Percentiles rank a stretch among this genome's conserved stretches.
These are phyloP conservation scores for Zygoascus meyerae DNA, from an alignment of 1,139 yeast genomes.

Conservation along the genomic window DNA sequence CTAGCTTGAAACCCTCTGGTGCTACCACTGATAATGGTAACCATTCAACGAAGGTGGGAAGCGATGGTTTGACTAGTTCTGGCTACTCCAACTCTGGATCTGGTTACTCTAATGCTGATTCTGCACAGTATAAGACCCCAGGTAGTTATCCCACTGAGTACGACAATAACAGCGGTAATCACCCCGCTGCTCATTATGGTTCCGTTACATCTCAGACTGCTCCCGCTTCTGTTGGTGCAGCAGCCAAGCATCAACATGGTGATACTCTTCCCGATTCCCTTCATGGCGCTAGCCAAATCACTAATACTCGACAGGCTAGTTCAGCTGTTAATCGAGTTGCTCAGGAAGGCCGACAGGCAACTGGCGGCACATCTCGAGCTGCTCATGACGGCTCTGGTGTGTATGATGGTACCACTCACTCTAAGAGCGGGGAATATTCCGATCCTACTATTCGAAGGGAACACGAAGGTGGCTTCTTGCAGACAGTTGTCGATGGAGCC, in stretches of 20 bases:
- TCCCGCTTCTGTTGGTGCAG: not conserved
- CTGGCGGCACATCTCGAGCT: not conserved
- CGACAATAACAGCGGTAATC: too few species aligned
- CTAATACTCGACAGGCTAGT: not conserved
- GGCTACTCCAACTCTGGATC: slow-evolving; percentile 10
- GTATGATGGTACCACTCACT: not conserved
- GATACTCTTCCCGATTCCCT: not conserved
- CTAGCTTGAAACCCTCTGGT: too few species aligned
- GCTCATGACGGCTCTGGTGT: not conserved
- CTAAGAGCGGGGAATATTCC: not conserved
- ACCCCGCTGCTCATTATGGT: too few species aligned
- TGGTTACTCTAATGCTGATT: not conserved
- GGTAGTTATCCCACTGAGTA: too few species aligned
- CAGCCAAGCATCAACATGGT: not conserved
- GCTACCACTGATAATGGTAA: too few species aligned
- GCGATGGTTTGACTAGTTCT: not conserved
- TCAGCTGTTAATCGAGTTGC: not conserved
- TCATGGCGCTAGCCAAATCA: not conserved
- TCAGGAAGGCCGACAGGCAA: not conserved
- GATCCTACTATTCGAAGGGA: slow-evolving; percentile 1
- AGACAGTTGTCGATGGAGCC: not conserved
- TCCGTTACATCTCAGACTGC: not conserved
- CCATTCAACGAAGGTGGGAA: too few species aligned
- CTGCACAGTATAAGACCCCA: not conserved
- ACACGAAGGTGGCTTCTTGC: slow-evolving; percentile 5